phyloP scores from a whole-genome alignment of 805 yeast species.

The Wickerhamomyces bisporus region DNA sequence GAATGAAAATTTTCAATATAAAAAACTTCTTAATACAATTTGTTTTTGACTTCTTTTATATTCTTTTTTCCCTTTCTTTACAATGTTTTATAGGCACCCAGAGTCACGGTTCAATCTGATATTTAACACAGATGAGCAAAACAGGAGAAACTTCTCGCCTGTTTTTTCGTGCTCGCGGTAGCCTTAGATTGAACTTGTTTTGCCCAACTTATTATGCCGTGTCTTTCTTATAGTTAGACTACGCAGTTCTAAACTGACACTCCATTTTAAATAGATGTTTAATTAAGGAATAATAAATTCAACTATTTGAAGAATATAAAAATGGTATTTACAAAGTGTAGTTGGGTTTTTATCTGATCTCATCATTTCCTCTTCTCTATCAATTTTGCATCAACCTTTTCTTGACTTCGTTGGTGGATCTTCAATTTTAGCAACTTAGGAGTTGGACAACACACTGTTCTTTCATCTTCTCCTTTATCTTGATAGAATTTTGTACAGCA shows the following conservation, averaged over 20 bases:
- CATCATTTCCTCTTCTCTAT: conserved; percentile 17
- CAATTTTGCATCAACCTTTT: conserved; percentile 54
- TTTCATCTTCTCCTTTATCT: conserved; percentile 51
- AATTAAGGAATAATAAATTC: too few relatives aligned
- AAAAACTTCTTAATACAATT: conserved; percentile 10
- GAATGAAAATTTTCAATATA: conserved; percentile 1
- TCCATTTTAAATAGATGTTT: conserved; percentile 2
- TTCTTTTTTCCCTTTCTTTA: conserved; percentile 9
- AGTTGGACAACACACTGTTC: conserved; percentile 75
- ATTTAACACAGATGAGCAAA: conserved; percentile 30
- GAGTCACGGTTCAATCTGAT: conserved; percentile 41
- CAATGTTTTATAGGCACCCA: conserved; percentile 65
- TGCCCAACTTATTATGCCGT: conserved; percentile 49
- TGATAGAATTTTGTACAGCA: conserved; percentile 71
- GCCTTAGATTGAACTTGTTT: conserved; percentile 61
- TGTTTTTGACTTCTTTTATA: neutral
- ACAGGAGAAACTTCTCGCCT: conserved; percentile 10
- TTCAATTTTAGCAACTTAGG: conserved; percentile 58
- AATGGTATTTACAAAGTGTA: too few relatives aligned
- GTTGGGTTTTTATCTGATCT: too few relatives aligned
- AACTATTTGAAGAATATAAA: too few relatives aligned
- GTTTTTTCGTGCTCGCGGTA: conserved; percentile 85
- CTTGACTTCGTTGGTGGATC: conserved; percentile 56
- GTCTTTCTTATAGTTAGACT: conserved; percentile 37
- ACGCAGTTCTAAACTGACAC: conserved; percentile 80